Percentiles rank a stretch among this genome's conserved stretches.
Evolutionary conservation across 768 basidiomycete genomes (phyloP).

Genomic region (Pleurotus eryngii): DNA sequence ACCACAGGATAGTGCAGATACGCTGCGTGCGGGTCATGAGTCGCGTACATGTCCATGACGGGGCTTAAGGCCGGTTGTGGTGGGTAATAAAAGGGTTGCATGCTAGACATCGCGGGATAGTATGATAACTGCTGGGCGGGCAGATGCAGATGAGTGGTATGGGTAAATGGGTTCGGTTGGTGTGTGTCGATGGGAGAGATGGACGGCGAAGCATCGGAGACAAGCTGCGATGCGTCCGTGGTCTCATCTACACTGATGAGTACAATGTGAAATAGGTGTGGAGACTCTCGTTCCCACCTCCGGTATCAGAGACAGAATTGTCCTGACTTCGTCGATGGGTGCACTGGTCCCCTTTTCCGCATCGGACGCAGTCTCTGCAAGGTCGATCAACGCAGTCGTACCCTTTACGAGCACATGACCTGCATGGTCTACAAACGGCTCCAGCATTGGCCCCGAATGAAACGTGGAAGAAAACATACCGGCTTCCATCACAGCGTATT

Average conservation of each 20-base stretch:
- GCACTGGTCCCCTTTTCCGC: constrained; percentile 44
- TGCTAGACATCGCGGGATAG: constrained; percentile 4
- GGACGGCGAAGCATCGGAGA: constrained; percentile 8
- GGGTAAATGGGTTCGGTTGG: constrained; percentile 4
- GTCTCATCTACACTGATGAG: constrained; percentile 3
- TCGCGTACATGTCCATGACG: constrained; percentile 1
- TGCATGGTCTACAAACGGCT: constrained; percentile 40
- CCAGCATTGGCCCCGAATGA: constrained; percentile 2
- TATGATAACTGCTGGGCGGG: background rate
- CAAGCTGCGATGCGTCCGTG: constrained; percentile 3
- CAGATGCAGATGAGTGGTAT: constrained; percentile 1
- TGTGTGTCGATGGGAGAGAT: constrained; percentile 6
- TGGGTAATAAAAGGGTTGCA: constrained; percentile 7
- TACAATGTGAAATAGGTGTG: background rate
- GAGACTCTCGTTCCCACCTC: constrained; percentile 13
- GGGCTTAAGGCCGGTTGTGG: background rate
- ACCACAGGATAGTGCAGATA: constrained; percentile 6
- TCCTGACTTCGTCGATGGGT: constrained; percentile 33
- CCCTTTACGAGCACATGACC: constrained; percentile 46
- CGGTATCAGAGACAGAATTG: constrained; percentile 18
- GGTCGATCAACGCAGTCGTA: constrained; percentile 50
- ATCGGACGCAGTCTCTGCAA: constrained; percentile 41
- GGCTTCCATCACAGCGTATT: constrained; percentile 56
- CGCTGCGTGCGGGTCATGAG: background rate
- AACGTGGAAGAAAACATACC: constrained; percentile 30